Base-by-base conservation (phyloP, 2,329 filamentous ascomycete genomes). In the Coniochaeta prunicola region DNA sequence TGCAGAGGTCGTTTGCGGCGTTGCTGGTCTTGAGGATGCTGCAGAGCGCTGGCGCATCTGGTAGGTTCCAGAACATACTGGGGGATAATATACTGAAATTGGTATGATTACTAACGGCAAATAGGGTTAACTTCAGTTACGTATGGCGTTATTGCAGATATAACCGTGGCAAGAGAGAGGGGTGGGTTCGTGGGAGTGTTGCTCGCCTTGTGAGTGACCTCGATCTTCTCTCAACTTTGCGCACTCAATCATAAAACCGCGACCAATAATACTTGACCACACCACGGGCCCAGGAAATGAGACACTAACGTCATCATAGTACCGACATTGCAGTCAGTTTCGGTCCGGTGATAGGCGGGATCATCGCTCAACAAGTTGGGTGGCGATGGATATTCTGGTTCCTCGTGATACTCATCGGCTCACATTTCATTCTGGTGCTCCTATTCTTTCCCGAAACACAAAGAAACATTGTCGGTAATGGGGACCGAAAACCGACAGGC, bases 371-470 rank as follows among this genome's bases (percentile, higher is more conserved):
- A 53, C 82, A 77, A 55, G 71, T 85, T 0, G 82, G 82, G 0
- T 88, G 85, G 84, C 73, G 79, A 33, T 73, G 76, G 33, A 82
- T 86, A 30, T 88, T 88, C 64, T 87, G 84, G 83, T 84, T 86
- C 58, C 69, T 87, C 13, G 71, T 77, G 12, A 84, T 87, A 9
- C 63, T 0, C n/a, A 64, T 69, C 0, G 69, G 68, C 0, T 72
- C 76, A 0, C 71, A 78, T 26, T 64, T 81, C 3, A 57, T 79
- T 0, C 61, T 79, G 0, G 66, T 83, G 7, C 45, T 76, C 1
- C 30, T 79, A 0, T 77, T 85, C 42, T 73, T 86, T 24, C 85
- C 84, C 0, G 79, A 83, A 60, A 83, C 80, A 0, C 77, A 77
- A 59, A 69, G 75, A 19, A 68, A 67, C 19, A 69, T 80, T 21